A percentile compares a stretch with the other conserved stretches of the same genome.
phyloP scores from a whole-genome alignment of 108 stramenopile genomes.

The Conticribra guillardii region DNA sequence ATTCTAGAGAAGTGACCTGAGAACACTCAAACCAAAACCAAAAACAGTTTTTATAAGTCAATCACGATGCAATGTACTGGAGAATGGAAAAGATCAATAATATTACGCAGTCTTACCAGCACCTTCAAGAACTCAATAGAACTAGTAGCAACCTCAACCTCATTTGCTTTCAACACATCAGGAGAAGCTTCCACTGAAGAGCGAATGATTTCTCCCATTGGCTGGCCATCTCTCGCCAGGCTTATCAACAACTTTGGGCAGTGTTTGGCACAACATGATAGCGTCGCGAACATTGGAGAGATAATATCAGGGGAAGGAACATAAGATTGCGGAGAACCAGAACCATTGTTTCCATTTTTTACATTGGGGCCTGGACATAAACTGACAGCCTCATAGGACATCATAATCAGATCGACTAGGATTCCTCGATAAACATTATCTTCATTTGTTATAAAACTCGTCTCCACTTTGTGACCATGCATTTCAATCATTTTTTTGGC shows the following conservation, averaged over 20 bases:
- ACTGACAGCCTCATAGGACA: constrained; percentile 33
- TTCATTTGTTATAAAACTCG: background rate
- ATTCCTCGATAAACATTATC: constrained; percentile 11
- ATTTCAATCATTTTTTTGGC: constrained; percentile 19
- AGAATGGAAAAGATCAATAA: too few species aligned
- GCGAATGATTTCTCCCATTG: constrained; percentile 24
- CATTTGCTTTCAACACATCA: constrained; percentile 19
- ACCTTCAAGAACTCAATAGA: constrained; percentile 22
- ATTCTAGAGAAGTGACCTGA: constrained; percentile 19
- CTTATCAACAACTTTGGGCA: constrained; percentile 26
- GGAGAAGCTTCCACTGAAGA: constrained; percentile 34
- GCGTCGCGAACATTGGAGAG: constrained; percentile 34
- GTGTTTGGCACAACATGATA: constrained; percentile 20
- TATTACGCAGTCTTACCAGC: constrained; percentile 20
- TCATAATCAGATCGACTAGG: constrained; percentile 17
- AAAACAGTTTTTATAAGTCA: background rate
- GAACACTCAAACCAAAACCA: background rate
- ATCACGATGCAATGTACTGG: background rate
- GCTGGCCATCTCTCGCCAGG: constrained; percentile 21
- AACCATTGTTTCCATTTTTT: background rate
- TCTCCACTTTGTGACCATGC: constrained; percentile 17
- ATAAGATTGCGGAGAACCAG: background rate
- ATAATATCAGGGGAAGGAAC: constrained; percentile 17
- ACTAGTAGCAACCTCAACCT: constrained; percentile 16
- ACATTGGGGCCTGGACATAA: background rate